Conservation (phyloP, 306 rosid genomes). For the Canavalia ensiformis region DNA sequence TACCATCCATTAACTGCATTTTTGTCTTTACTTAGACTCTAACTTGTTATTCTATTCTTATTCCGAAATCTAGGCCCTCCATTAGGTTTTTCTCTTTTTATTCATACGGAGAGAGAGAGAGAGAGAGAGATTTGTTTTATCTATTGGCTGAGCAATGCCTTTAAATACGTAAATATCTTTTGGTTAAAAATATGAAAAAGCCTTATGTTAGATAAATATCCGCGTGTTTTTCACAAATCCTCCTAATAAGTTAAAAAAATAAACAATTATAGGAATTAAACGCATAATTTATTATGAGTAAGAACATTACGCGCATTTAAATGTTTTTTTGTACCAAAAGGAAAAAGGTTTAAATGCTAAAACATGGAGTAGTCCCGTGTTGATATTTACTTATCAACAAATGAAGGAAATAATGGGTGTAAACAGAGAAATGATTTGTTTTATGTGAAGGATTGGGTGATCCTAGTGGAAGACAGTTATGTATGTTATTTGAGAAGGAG, state of each 20-base stretch:
- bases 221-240: no score
- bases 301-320: neutral
- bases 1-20: constrained; percentile 25
- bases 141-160: neutral
- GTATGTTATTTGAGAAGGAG: constrained; percentile 29
- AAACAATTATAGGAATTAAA: neutral
- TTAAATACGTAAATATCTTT: neutral
- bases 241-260: no score
- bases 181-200: no score
- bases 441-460: constrained; percentile 10
- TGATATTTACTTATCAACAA: constrained; percentile 9
- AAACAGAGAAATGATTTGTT: constrained; percentile 20
- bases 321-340: neutral
- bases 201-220: no score
- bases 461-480: constrained; percentile 49
- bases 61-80: neutral
- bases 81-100: neutral
- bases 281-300: neutral
- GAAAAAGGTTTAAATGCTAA: neutral
- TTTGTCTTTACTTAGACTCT: constrained; percentile 22
- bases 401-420: constrained; percentile 21
- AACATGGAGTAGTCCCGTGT: neutral
- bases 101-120: no score
- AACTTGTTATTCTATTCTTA: constrained; percentile 18
- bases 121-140: neutral